A percentile compares a stretch with the other conserved stretches of the same genome.
Evolutionary conservation across 495 filamentous ascomycete genomes (phyloP).

Genomic region (Rhizodiscina lignyota): DNA sequence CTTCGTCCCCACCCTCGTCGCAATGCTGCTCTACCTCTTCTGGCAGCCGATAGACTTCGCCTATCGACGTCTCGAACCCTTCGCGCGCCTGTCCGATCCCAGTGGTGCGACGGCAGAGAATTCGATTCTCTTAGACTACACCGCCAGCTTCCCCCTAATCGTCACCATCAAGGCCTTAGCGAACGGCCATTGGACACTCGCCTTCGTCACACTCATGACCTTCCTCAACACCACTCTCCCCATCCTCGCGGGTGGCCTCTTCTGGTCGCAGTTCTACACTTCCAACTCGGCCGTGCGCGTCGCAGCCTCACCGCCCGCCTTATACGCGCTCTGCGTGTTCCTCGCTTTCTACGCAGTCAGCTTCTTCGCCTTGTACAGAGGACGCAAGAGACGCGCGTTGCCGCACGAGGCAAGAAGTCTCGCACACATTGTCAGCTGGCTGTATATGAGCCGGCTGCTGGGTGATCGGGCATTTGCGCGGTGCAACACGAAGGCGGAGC

Average conservation of each 20-base stretch:
- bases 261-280: constrained; percentile 57
- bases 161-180: constrained; percentile 42
- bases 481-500: constrained; percentile 39
- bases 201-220: constrained; percentile 48
- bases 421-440: constrained; percentile 59
- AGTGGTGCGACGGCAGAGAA: constrained; percentile 47
- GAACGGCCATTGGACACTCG: constrained; percentile 55
- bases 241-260: constrained; percentile 60
- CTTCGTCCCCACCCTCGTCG: constrained; percentile 64
- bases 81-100: constrained; percentile 40
- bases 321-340: constrained; percentile 47
- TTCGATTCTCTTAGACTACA: constrained; percentile 61
- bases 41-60: constrained; percentile 64
- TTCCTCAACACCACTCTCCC: constrained; percentile 50
- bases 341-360: constrained; percentile 51
- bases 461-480: constrained; percentile 49
- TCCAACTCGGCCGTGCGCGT: constrained; percentile 39
- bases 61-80: constrained; percentile 61
- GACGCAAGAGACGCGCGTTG: constrained; percentile 30
- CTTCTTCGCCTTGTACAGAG: constrained; percentile 29
- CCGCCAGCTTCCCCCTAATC: constrained; percentile 43
- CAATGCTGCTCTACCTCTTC: constrained; percentile 56
- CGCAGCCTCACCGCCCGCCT: constrained; percentile 50
- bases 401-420: constrained; percentile 55
- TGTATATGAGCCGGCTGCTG: constrained; percentile 52